Evolutionary conservation across 164 flowering plant genomes (phyloP), one percentile per base, ranked within the genome.

Genomic region (Umbellularia californica): DNA sequence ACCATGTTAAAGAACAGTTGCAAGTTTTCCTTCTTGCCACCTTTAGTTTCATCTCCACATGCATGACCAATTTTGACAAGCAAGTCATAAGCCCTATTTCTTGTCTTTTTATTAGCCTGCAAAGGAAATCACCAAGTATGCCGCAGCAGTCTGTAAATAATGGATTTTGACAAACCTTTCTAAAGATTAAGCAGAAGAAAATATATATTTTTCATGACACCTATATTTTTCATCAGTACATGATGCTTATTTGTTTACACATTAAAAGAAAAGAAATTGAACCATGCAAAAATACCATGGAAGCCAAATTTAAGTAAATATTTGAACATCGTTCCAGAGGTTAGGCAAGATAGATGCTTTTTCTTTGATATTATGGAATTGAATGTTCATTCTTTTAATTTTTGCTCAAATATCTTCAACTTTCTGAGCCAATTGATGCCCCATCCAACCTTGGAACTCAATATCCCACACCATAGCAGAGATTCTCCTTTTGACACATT

Each of bases 31-130:
- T 79, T 89, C 19, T 80, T 83, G 68, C 97, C 99, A 65, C 93
- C 95, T 70, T 79, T 85, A 19, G 90, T 93, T 79, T 91, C 97
- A 79, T 96, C 97, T 66, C 87, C 90, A 85, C 80, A 94, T 14
- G 89, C 90, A 87, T 89, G 99, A 68, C 95, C 99, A 85, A 96
- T 94, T 81, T 92, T 87, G 65, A 96, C 95, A 68, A 96, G 88
- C 70, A 96, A 79, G 64, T 94, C 99, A 84, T 94, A 96, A 65
- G 98, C 98, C 78, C 90, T 89, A 77, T 92, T 96, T 84, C 99
- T 88, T 76, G 98, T 96, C 82, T 90, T 96, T 76, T 86, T 94
- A 72, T 94, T 96, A 47, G 90, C 86, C 99, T 96, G 87, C 69
- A 77, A 78, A 79, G 52, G 55, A 64, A 75, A 41, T 58, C 60